Evolutionary conservation across 192 early-diverging fungal species (phyloP), one percentile per base, ranked within the genome.

Genomic region (Dimargaris xerosporica): DNA sequence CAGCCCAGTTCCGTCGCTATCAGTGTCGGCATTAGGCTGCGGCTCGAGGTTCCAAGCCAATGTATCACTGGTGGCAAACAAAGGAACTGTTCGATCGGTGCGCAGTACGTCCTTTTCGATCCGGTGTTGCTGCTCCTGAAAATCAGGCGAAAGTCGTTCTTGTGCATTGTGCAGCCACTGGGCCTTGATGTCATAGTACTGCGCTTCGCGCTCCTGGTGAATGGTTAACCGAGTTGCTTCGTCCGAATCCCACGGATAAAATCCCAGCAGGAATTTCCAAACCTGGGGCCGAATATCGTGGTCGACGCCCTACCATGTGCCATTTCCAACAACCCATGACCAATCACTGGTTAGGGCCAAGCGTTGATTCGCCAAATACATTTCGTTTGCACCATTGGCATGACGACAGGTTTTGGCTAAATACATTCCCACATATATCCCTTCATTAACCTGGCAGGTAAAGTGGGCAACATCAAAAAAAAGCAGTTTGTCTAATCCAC

Each of bases 81-180:
- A 84, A 0, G 87, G 79, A 2, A 92, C 78, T 0, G 80, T 88
- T 26, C 94, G 71, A 71, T 99, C 96, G 4, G 96, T 99, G 23
- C 96, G 85, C 62, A 96, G 80, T 0, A 98, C 94, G 66, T 99
- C 96, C 73, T 97, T 99, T 44, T 98, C 92, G 75, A 75, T 90
- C 3, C 88, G 76, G 52, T 75, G 75, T 62, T 83, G 83, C 60
- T 90, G 88, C 68, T 90, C 88, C 60, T 79, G 74, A 64, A 82
- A 85, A 11, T 76, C 73, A n/a, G 72, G 67, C 15, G 74, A 71
- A 19, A 71, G 69, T n/a, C 76, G 75, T 25, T 84, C 74, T 44
- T 77, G 69, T 17, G 77, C 64, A 51, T 80, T 72, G 64, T 78
- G 77, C 12, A 79, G 73, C 88, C 88, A 91, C 48, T 73, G 72